A percentile compares a stretch with the other conserved stretches of the same genome.
These are phyloP conservation scores for Podosphaera fusca DNA, from an alignment of 2,329 filamentous ascomycete species.

Conservation along the genomic window DNA sequence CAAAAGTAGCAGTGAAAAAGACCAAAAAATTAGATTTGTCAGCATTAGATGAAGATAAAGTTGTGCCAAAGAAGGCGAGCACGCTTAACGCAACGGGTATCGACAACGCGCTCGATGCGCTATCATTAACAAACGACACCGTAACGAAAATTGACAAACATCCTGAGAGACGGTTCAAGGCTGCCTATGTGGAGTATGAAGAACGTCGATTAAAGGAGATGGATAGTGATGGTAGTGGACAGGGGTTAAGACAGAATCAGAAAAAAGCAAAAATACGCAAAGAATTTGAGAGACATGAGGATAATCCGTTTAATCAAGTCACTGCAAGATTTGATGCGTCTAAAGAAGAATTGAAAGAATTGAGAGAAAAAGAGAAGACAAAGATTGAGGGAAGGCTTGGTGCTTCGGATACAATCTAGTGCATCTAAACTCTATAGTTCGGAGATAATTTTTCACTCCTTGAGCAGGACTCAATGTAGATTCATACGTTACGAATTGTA, in stretches of 20 bases:
- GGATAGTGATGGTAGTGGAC: conserved; percentile 49
- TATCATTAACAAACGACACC: conserved; percentile 37
- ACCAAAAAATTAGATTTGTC: conserved; percentile 46
- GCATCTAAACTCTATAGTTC: too few species aligned
- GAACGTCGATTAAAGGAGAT: conserved; percentile 65
- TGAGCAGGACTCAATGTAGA: not conserved
- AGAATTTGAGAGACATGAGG: conserved; percentile 84
- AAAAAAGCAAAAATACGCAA: conserved; percentile 63
- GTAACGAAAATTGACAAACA: conserved; percentile 62
- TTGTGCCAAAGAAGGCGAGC: conserved; percentile 19
- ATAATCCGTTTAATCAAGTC: conserved; percentile 89
- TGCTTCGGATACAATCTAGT: too few species aligned
- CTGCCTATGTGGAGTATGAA: conserved; percentile 64
- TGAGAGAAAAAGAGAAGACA: conserved; percentile 40
- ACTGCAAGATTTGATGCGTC: conserved; percentile 52
- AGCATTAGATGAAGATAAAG: conserved; percentile 40
- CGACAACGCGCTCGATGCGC: conserved; percentile 77
- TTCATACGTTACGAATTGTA: not conserved
- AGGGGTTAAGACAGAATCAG: conserved; percentile 61
- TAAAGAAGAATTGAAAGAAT: conserved; percentile 48
- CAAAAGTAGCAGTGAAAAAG: conserved; percentile 46
- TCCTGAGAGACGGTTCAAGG: conserved; percentile 69
- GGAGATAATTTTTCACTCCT: too few species aligned
- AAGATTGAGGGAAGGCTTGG: conserved; percentile 53
- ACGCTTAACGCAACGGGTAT: conserved; percentile 68